Evolutionary conservation across 768 basidiomycete genomes (phyloP), one percentile per base, ranked within the genome.

Genomic region (Imleria badia): DNA sequence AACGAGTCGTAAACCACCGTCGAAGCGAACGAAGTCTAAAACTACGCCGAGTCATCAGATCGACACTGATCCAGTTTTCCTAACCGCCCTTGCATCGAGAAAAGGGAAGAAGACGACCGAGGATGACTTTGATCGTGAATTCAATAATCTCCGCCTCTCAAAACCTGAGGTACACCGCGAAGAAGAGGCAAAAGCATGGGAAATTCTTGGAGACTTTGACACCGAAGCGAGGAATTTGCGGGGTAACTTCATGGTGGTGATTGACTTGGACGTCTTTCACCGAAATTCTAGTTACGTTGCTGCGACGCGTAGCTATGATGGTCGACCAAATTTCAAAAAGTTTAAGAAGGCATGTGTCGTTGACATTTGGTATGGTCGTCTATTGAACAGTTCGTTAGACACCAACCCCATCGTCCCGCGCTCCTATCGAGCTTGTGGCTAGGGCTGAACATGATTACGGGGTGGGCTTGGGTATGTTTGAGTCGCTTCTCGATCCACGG

Each of bases 161-260:
- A 86, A 82, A 62, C 85, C 87, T 3, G 81, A 82, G 45, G 58
- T 84, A 47, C 73, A 72, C 51, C 69, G 64, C 5, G 76, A 77
- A 26, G 78, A 82, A 20, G 72, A 72, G 31, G 80, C 80, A 42
- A 70, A 79, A 39, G 76, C 79, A 43, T 87, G 85, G 85, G 77
- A 73, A 3, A 66, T 85, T 14, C 63, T 89, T 40, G 85, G 81
- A 23, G 83, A 85, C 36, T 87, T 89, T 66, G 85, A 81, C 22
- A 40, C 6, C 8, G 82, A 87, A 54, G 81, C 86, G 47, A 70
- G 69, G 6, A 78, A 79, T 52, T 40, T 91, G 35, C 68, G 85
- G 43, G 89, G 89, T 0, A 91, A 91, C 64, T 91, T 91, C 58
- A 90, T 91, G 89, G 81, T 87, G 3, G 80, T 91, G 29, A 71